Percentiles rank a stretch among this genome's conserved stretches.
These are phyloP conservation scores for Phaeophleospora eucalypticola DNA, from an alignment of 2,329 filamentous ascomycete genomes.

Conservation along the genomic window DNA sequence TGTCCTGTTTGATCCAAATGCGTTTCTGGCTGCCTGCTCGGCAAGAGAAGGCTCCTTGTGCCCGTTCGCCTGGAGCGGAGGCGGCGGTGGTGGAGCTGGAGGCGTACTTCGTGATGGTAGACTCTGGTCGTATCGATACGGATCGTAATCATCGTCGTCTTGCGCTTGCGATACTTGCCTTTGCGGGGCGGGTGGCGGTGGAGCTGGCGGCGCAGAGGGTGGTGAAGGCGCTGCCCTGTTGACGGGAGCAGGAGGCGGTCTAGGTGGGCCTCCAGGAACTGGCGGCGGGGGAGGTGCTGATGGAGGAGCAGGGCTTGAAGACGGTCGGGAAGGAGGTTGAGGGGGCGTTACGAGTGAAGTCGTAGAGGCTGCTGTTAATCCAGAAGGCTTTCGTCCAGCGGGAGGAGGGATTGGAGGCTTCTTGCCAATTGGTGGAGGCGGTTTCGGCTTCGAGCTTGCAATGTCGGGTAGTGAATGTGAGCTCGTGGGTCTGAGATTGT, in stretches of 20 bases:
- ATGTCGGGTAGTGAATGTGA: conserved; percentile 53
- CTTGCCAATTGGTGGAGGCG: conserved; percentile 74
- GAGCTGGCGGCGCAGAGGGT: conserved; percentile 38
- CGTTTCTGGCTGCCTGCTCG: conserved; percentile 56
- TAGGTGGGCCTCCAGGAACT: conserved; percentile 38
- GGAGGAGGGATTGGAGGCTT: conserved; percentile 61
- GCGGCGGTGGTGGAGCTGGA: conserved; percentile 54
- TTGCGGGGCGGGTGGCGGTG: conserved; percentile 49
- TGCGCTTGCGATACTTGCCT: conserved; percentile 13
- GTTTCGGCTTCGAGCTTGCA: conserved; percentile 54
- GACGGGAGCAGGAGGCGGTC: conserved; percentile 24
- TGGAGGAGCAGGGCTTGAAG: conserved; percentile 63
- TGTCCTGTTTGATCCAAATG: conserved; percentile 38
- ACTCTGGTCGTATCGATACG: conserved; percentile 16
- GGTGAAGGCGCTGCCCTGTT: conserved; percentile 11
- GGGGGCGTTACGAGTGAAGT: conserved; percentile 31
- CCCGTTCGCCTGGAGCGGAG: conserved; percentile 37
- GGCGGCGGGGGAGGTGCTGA: conserved; percentile 41
- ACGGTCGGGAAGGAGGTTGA: conserved; percentile 35
- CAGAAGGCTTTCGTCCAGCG: conserved; percentile 54
- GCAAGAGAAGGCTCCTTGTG: conserved; percentile 47
- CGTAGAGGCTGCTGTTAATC: conserved; percentile 38
- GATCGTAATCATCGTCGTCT: conserved; percentile 22
- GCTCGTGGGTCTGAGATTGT: conserved; percentile 55
- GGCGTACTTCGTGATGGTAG: conserved; percentile 36